phyloP scores from a whole-genome alignment of 1,284 basidiomycete species.

The Leccinum ponderosum region DNA sequence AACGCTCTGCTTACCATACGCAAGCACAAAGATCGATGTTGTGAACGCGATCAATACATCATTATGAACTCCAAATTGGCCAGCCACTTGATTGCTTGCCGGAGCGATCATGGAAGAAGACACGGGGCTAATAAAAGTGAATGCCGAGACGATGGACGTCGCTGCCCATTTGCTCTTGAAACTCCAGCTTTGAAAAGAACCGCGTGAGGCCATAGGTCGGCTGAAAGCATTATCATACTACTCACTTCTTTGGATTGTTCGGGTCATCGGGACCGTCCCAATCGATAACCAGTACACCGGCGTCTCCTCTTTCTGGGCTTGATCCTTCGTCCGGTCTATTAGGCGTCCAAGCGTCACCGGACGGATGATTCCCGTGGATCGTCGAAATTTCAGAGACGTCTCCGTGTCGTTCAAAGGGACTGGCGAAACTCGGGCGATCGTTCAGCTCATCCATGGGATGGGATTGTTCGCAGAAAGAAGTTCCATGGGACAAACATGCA shows the following conservation, averaged over 20 bases:
- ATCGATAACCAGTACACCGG: conserved; percentile 27
- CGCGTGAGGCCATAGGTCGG: neutral
- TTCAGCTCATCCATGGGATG: neutral
- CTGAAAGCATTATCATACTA: neutral
- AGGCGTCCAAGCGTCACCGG: neutral
- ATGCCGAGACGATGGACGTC: conserved; percentile 47
- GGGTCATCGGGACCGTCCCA: conserved; percentile 40
- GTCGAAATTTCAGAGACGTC: conserved; percentile 14
- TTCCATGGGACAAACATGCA: neutral
- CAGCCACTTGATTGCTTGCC: conserved; percentile 52
- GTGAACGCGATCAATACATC: conserved; percentile 55
- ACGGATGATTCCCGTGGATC: neutral
- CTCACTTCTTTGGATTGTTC: conserved; percentile 38
- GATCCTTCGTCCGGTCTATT: neutral
- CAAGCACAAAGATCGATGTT: conserved; percentile 69
- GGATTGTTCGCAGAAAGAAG: too few relatives aligned
- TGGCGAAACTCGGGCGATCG: neutral
- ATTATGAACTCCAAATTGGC: conserved; percentile 56
- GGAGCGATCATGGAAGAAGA: conserved; percentile 70
- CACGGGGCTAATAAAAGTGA: conserved; percentile 52
- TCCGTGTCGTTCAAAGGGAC: neutral
- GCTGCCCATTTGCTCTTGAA: conserved; percentile 49
- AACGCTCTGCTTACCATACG: conserved; percentile 48
- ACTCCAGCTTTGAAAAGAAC: conserved; percentile 42
- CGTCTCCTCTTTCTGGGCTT: neutral